Evolutionary conservation across 148 eudicot species (phyloP), one percentile per base, ranked within the genome.

Genomic region (Camellia sinensis): DNA sequence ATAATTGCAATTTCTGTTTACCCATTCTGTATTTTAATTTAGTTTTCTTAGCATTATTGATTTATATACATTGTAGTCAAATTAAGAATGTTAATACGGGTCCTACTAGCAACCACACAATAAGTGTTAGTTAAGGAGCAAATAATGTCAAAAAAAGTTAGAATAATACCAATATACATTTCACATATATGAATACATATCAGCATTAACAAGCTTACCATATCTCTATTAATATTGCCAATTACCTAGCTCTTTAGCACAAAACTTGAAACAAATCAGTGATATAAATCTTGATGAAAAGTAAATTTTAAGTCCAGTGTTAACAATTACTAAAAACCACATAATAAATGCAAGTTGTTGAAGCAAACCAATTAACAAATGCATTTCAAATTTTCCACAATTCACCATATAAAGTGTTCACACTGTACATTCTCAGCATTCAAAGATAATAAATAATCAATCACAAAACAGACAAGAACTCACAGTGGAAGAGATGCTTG

Each of bases 401-500:
- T 22, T 40, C 2, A 66, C 70, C 7, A 65, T 65, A 21, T 14
- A 44, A 40, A 67, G 69, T 0, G 69, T 40, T 37, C 44, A 66
- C 43, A 37, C 37, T 71, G 18, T 15, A 48, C 46, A 41, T 71
- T 44, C 5, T 46, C 21, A 62, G 37, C 71, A 46, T 22, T 61
- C 7, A 21, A 21, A 53, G n/a, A 61, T 21, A 12, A 15, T 18
- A 18, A 29, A 17, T 61, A 6, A 65, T n/a, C 8, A 46, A 46
- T 71, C 17, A 61, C 12, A 22, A 7, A 48, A 48, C 52, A 48
- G 37, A 29, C 7, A 48, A 78, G 21, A 56, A 80, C 92, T 85
- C 80, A 91, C 94, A 91, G 83, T 91, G 94, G 59, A 91, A 91
- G 7, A 91, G 87, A 86, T 91, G 94, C 74, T 88, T 91, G 2